Base-by-base conservation (phyloP, 495 filamentous ascomycete species). In the Daldinia vernicosa region DNA sequence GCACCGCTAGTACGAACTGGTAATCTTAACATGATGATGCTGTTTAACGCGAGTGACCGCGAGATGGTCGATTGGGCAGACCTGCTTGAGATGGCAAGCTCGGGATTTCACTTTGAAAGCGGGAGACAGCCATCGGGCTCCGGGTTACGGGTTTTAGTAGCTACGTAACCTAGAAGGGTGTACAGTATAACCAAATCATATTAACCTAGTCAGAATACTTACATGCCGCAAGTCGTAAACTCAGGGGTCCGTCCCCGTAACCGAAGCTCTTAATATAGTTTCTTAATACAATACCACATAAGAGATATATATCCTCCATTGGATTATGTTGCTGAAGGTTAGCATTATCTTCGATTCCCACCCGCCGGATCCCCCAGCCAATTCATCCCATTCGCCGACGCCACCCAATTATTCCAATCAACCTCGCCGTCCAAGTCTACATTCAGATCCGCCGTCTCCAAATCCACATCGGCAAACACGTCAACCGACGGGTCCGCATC, bases 371-470 rank as follows among this genome's bases (percentile, higher is more conserved):
- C 53, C 1, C 47, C 43, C 54, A 47, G 39, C 64, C 59, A 70
- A 65, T 79, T 77, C 67, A 82, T 76, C 5, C 74, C 77, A 63
- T 81, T 83, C 1, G 82, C 82, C 66, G 79, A 81, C 27, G 81
- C 80, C 40, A 85, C 75, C 84, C 84, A 86, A 54, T 78, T 79
- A 67, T 84, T 79, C 84, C 84, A 86, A 61, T 86, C 76, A 19
- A 84, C 66, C 8, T 82, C 79, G 12, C 69, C 65, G 45, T 82
- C 82, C 27, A 83, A 39, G 3, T 83, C 80, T 71, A 81, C 75
- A n/a, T 78, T 76, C 14, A 71, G 19, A 55, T 74, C 69, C 26
- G 63, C 56, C 26, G 53, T 15, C 17, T 67, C 71, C 11, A 66
- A 7, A 3, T 83, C 76, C 14, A 78, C 19, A 52, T 75, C 64